Percentiles rank a stretch among this genome's conserved stretches.
phyloP scores from a whole-genome alignment of 169 alveolate species.

The Plasmodium reichenowi region DNA sequence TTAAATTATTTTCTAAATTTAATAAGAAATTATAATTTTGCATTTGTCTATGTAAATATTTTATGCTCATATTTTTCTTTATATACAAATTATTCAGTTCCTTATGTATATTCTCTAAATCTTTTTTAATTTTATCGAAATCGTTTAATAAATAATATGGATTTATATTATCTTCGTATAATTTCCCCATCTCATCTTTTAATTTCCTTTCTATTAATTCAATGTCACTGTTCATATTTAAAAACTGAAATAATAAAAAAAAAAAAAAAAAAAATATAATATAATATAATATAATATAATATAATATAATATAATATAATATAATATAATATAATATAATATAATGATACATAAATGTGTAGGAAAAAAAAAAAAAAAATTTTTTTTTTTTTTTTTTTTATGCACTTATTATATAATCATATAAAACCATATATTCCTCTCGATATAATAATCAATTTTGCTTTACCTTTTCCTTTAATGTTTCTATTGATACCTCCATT shows the following conservation, averaged over 20 bases:
- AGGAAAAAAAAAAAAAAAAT: neutral
- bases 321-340: too few species aligned
- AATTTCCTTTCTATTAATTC: slow-evolving; percentile 56
- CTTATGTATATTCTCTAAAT: slow-evolving; percentile 25
- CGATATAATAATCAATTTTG: neutral
- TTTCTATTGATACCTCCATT: slow-evolving; percentile 65
- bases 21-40: slow-evolving; percentile 65
- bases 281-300: too few species aligned
- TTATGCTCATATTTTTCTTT: slow-evolving; percentile 43
- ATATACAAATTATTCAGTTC: slow-evolving; percentile 46
- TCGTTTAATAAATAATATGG: slow-evolving; percentile 50
- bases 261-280: too few species aligned
- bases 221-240: slow-evolving; percentile 65
- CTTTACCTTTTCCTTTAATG: slow-evolving; percentile 69
- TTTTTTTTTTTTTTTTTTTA: neutral
- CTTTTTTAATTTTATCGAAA: slow-evolving; percentile 62
- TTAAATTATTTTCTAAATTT: slow-evolving; percentile 62
- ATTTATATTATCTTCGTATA: slow-evolving; percentile 73
- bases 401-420: neutral
- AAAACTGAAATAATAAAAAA: slow-evolving; percentile 14
- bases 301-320: too few species aligned
- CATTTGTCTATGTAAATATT: slow-evolving; percentile 68
- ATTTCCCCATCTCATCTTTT: slow-evolving; percentile 63
- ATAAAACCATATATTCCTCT: neutral
- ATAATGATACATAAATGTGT: neutral